Evolutionary conservation across 768 basidiomycete genomes (phyloP).

Genomic region (Cystobasidium ongulense): DNA sequence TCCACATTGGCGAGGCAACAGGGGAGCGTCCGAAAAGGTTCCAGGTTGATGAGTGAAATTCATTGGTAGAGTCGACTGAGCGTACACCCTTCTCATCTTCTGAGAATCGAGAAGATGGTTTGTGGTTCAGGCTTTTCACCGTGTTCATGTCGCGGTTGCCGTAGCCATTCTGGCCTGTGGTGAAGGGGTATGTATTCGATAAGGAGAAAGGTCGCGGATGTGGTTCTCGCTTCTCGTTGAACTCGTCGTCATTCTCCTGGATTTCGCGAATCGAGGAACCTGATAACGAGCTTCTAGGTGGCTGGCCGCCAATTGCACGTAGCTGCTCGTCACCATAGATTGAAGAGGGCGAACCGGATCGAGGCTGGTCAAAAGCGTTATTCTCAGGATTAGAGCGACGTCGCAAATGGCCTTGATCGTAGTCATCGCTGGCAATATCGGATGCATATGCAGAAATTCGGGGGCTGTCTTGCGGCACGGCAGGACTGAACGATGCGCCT

Average conservation of each 20-base stretch:
- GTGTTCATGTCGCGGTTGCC: neutral
- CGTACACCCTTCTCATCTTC: constrained; percentile 23
- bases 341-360: neutral
- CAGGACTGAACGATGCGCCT: constrained; percentile 18
- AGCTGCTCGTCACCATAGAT: neutral
- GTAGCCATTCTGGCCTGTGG: neutral
- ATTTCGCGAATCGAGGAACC: constrained; percentile 8
- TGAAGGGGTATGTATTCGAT: constrained; percentile 25
- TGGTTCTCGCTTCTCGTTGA: constrained; percentile 15
- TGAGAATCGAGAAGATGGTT: constrained; percentile 27
- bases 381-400: constrained; percentile 18
- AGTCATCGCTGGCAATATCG: constrained; percentile 4
- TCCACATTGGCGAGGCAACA: constrained; percentile 14
- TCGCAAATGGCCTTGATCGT: constrained; percentile 5
- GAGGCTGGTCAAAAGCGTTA: neutral
- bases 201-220: constrained; percentile 14
- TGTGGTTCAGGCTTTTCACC: neutral
- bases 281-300: constrained; percentile 1
- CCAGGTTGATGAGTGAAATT: constrained; percentile 21
- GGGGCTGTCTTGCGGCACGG: neutral
- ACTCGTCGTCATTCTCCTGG: constrained; percentile 8
- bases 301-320: neutral
- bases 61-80: constrained; percentile 8
- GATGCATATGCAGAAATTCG: constrained; percentile 10
- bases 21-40: constrained; percentile 28